Evolutionary conservation across 129 eudicot genomes (phyloP).

Genomic region (Flaveria bidentis): DNA sequence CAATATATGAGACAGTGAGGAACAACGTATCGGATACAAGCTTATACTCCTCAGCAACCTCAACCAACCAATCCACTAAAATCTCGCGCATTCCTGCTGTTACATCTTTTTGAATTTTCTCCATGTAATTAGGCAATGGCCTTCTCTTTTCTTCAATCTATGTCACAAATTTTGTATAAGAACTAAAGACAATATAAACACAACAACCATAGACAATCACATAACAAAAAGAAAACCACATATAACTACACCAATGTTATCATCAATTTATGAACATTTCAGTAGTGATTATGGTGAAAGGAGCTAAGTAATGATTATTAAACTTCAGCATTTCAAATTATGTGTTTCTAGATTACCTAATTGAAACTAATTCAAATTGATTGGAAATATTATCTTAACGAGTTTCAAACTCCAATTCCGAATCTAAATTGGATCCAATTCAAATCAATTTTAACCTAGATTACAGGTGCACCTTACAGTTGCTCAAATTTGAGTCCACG

Average conservation of each 20-base stretch:
- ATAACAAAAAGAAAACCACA: background rate
- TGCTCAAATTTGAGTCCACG: background rate
- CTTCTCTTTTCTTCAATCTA: slow-evolving; percentile 74
- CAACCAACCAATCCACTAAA: slow-evolving; percentile 95
- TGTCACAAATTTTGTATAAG: slow-evolving; percentile 25
- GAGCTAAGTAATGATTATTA: background rate
- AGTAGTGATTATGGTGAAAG: background rate
- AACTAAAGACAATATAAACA: background rate
- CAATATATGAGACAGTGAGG: slow-evolving; percentile 65
- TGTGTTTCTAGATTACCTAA: background rate
- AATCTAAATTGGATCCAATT: background rate
- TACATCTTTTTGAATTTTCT: slow-evolving; percentile 64
- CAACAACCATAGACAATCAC: background rate
- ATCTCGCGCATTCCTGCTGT: slow-evolving; percentile 66
- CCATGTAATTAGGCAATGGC: slow-evolving; percentile 70
- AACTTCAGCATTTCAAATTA: background rate
- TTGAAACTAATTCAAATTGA: slow-evolving; percentile 1
- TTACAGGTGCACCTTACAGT: background rate
- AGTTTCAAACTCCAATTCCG: background rate
- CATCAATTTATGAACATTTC: background rate
- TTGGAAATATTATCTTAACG: background rate
- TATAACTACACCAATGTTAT: background rate
- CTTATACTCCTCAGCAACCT: slow-evolving; percentile 85
- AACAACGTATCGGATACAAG: slow-evolving; percentile 79
- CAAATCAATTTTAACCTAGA: background rate